Evolutionary conservation across 768 basidiomycete genomes (phyloP).

Genomic region (Hemileccinum impolitum): DNA sequence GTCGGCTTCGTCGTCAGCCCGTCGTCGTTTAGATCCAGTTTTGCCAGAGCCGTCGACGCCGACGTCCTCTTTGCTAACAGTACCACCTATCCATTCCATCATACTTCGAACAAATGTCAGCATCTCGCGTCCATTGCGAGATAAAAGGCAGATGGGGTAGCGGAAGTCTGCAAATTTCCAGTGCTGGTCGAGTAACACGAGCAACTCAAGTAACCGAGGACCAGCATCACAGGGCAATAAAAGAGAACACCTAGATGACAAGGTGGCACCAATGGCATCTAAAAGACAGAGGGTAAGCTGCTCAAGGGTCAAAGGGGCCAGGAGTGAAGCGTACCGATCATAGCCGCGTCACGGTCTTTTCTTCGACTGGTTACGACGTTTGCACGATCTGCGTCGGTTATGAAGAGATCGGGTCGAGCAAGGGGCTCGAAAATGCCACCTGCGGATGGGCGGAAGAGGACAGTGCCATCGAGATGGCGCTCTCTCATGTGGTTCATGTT

Average conservation of each 20-base stretch:
- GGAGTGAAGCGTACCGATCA: conserved; percentile 59
- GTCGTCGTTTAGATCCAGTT: conserved; percentile 48
- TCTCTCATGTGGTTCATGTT: conserved; percentile 96
- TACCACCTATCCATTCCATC: conserved; percentile 99
- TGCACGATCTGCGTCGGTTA: conserved; percentile 88
- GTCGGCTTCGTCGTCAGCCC: conserved; percentile 67
- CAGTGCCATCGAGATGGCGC: conserved; percentile 91
- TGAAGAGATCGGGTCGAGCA: conserved; percentile 86
- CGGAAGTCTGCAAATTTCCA: conserved; percentile 87
- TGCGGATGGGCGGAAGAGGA: conserved; percentile 71
- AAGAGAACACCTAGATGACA: conserved; percentile 76
- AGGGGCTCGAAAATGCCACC: conserved; percentile 83
- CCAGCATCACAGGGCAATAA: conserved; percentile 92
- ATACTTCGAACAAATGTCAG: conserved; percentile 89
- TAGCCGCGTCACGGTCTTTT: conserved; percentile 85
- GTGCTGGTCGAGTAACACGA: conserved; percentile 94
- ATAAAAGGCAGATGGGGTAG: conserved; percentile 92
- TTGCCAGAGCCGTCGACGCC: conserved; percentile 68
- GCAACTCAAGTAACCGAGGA: conserved; percentile 91
- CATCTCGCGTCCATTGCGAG: conserved; percentile 90
- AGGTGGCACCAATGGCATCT: conserved; percentile 89
- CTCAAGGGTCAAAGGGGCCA: neutral
- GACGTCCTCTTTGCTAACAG: conserved; percentile 88
- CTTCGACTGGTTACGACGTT: conserved; percentile 80
- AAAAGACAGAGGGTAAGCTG: conserved; percentile 1